phyloP scores from a whole-genome alignment of 768 basidiomycete genomes.

The Mycena rebaudengoi region DNA sequence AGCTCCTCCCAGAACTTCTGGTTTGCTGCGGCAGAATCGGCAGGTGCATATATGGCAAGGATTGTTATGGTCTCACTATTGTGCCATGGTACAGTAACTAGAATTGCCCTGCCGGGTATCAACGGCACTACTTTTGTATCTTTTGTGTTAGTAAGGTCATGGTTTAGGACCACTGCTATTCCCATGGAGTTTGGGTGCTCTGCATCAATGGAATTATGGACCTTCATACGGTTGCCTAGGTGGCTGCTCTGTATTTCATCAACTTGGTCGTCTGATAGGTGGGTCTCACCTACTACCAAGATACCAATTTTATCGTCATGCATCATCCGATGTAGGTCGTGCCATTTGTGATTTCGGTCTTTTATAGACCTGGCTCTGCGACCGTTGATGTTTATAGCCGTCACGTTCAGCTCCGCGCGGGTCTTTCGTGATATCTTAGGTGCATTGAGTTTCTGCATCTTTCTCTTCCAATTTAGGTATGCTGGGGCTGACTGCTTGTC shows the following conservation, averaged over 20 bases:
- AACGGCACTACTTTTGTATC: background rate
- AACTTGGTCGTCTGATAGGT: conserved; percentile 12
- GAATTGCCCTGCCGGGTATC: conserved; percentile 11
- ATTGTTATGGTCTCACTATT: background rate
- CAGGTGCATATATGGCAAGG: conserved; percentile 32
- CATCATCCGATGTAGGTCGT: conserved; percentile 18
- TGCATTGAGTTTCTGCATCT: background rate
- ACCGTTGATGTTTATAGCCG: conserved; percentile 28
- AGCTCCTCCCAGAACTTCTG: conserved; percentile 24
- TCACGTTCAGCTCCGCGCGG: background rate
- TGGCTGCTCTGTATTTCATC: background rate
- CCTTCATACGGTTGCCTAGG: background rate
- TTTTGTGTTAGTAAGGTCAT: conserved; percentile 13
- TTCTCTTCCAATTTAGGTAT: background rate
- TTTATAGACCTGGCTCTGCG: background rate
- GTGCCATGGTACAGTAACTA: conserved; percentile 12
- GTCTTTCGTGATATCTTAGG: background rate
- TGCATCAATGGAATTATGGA: conserved; percentile 5
- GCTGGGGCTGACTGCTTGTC: conserved; percentile 4
- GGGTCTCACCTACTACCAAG: conserved; percentile 25
- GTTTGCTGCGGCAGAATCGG: background rate
- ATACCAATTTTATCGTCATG: conserved; percentile 18
- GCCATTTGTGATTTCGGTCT: conserved; percentile 17
- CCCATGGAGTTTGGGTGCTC: conserved; percentile 3
- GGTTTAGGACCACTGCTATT: conserved; percentile 27